phyloP scores from a whole-genome alignment of 1,139 yeast genomes.

The Yamadazyma dendronema region DNA sequence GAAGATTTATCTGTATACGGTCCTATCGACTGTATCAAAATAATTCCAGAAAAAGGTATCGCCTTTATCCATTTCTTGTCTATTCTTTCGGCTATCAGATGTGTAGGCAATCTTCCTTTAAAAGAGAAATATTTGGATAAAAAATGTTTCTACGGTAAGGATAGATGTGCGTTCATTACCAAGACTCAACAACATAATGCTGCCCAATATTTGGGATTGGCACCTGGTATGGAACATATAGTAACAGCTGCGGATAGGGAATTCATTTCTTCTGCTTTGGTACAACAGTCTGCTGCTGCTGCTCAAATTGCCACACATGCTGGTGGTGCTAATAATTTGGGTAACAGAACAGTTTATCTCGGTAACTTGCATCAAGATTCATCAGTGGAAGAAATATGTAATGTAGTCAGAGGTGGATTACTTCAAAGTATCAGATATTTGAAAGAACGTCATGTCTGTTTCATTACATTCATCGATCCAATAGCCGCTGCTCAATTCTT shows the following conservation, averaged over 20 bases:
- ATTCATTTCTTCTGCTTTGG: constrained; percentile 56
- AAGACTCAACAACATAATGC: constrained; percentile 97
- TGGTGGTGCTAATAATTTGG: constrained; percentile 76
- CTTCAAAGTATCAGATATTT: constrained; percentile 72
- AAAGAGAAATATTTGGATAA: constrained; percentile 55
- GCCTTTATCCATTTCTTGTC: constrained; percentile 62
- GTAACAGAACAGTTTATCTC: constrained; percentile 87
- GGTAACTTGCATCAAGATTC: constrained; percentile 87
- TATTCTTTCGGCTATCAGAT: constrained; percentile 55
- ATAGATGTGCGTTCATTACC: constrained; percentile 73
- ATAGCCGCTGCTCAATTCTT: constrained; percentile 92
- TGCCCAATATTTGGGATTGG: constrained; percentile 88
- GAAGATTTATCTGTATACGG: constrained; percentile 53
- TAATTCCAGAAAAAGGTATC: constrained; percentile 57
- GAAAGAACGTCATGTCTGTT: constrained; percentile 83
- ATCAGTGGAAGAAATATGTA: constrained; percentile 88
- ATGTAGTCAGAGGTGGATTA: constrained; percentile 89
- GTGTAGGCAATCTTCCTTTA: constrained; percentile 56
- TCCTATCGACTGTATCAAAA: constrained; percentile 54
- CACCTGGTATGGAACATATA: constrained; percentile 85
- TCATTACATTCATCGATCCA: constrained; percentile 87
- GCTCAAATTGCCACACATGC: constrained; percentile 72
- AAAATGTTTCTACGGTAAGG: constrained; percentile 61
- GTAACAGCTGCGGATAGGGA: constrained; percentile 79
- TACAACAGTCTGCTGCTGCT: constrained; percentile 69